Evolutionary conservation across 257 asterid species (phyloP), one percentile per base, ranked within the genome.

Genomic region (Perilla frutescens): DNA sequence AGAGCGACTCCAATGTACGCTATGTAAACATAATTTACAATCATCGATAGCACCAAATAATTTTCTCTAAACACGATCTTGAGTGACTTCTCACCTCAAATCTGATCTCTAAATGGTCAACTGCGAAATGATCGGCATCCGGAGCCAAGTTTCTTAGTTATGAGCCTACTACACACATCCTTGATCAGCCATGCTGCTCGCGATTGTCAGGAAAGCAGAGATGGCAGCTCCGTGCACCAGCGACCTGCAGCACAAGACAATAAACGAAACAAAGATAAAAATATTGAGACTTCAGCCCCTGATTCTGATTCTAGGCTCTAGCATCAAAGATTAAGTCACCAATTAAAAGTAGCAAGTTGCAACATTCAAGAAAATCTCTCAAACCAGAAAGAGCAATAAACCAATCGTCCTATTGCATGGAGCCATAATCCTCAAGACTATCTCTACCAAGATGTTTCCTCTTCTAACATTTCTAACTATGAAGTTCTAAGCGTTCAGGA

Each of bases 161-260:
- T 1, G 5, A 1, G 50, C 64, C 63, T 58, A 31, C 71, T 86
- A 93, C 4, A 89, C 91, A 47, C 99, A 95, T 43, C 98, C 99
- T 84, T 95, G 99, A 80, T 90, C 97, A n/a, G 89, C 87, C 97
- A 95, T 95, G 56, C 96, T 83, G 60, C 80, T 83, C 12, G 98
- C 97, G 32, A 95, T 87, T 13, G 97, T 87, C 20, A 92, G 81
- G 83, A 95, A 95, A 56, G 98, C 91, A n/a, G 96, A 85, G 43
- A 95, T 92, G 63, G 83, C 87, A 5, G 99, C 96, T 61, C 99
- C 98, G 71, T 92, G 96, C 67, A 86, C 94, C 96, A 92, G 80
- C 8, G 89, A 84, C 80, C 99, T 95, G 86, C 70, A 82, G 12
- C 60, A 47, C 39, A 41, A 48, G 8, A 72, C 29, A 14, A 3